A percentile compares a stretch with the other conserved stretches of the same genome.
Conservation (phyloP, 208 protist genomes). For the Angomonas ambiguus region DNA sequence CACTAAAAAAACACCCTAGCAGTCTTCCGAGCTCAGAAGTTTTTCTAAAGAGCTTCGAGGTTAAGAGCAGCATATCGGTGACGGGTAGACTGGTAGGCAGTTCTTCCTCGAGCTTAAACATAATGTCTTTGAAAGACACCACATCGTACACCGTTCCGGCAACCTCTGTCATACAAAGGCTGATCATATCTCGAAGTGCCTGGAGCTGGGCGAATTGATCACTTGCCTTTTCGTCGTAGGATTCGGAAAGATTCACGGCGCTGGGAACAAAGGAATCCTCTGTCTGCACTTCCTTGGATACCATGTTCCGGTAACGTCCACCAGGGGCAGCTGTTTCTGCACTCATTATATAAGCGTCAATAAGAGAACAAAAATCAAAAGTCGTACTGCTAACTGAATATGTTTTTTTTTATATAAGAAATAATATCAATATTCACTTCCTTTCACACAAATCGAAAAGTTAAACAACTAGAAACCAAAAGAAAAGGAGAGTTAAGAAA, state of each 20-base stretch:
- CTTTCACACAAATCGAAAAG: not conserved
- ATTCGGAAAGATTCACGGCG: conserved; percentile 36
- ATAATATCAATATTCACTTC: too few species aligned
- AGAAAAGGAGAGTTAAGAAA: conserved; percentile 6
- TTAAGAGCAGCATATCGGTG: conserved; percentile 82
- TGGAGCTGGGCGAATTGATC: conserved; percentile 73
- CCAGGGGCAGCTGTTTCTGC: not conserved
- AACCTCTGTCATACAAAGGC: conserved; percentile 60
- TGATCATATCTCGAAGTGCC: conserved; percentile 66
- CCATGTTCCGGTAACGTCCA: conserved; percentile 11
- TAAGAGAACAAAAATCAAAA: conserved; percentile 10
- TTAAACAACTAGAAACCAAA: not conserved
- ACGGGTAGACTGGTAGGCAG: conserved; percentile 69
- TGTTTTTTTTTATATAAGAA: too few species aligned
- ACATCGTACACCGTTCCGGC: conserved; percentile 83
- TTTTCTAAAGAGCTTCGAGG: conserved; percentile 83
- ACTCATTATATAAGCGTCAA: too few species aligned
- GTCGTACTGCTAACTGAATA: too few species aligned
- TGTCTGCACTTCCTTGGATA: conserved; percentile 63
- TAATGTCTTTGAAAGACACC: conserved; percentile 84
- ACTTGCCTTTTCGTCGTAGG: conserved; percentile 55
- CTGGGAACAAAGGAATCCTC: conserved; percentile 71
- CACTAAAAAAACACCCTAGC: conserved; percentile 83
- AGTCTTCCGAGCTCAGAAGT: conserved; percentile 72
- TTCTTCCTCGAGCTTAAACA: conserved; percentile 74